These are phyloP conservation scores for Melianthus villosus DNA, from an alignment of 441 rosid genomes.

Conservation along the genomic window DNA sequence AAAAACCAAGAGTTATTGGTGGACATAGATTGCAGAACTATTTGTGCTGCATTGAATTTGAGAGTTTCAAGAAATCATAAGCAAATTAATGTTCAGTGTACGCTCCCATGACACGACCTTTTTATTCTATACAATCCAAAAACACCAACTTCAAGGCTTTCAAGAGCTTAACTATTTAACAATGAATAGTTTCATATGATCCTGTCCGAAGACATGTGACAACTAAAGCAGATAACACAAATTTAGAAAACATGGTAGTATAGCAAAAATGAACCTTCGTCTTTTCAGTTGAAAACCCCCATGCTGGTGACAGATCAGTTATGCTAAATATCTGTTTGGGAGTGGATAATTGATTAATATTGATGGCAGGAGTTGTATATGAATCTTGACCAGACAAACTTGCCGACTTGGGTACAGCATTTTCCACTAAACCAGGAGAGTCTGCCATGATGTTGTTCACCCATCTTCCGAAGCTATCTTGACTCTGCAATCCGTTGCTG, in stretches of 20 bases:
- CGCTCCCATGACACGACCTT: too few species aligned
- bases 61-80: too few species aligned
- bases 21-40: too few species aligned
- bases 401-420: conserved; percentile 30
- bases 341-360: conserved; percentile 20
- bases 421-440: conserved; percentile 39
- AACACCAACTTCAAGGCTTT: too few species aligned
- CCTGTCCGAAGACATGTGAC: conserved; percentile 7
- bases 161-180: too few species aligned
- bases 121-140: too few species aligned
- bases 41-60: too few species aligned
- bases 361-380: conserved; percentile 18
- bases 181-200: too few species aligned
- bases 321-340: conserved; percentile 52
- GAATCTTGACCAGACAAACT: conserved; percentile 29
- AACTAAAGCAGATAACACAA: too few species aligned
- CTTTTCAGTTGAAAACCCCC: conserved; percentile 68
- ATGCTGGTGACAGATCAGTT: conserved; percentile 70
- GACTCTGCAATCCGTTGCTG: conserved; percentile 46
- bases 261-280: conserved; percentile 46
- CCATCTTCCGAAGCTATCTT: conserved; percentile 93
- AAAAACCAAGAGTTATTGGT: too few species aligned
- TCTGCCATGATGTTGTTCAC: conserved; percentile 38
- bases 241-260: too few species aligned
- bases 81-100: too few species aligned